Conservation (phyloP, 2,329 filamentous ascomycete species). For the Venturia nashicola region DNA sequence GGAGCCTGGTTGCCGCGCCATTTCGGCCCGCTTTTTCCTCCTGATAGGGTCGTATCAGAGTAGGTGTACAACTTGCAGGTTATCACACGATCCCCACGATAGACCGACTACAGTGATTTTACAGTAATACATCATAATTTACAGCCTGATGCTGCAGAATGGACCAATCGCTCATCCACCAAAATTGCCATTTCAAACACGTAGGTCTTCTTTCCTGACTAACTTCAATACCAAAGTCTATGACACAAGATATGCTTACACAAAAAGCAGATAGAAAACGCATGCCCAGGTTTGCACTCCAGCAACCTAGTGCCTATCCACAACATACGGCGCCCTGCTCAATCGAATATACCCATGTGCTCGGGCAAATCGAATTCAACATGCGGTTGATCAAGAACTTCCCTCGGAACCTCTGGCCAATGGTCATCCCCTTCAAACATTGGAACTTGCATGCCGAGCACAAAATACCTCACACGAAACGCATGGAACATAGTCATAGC, state of each 20-base stretch:
- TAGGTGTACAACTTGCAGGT: neutral
- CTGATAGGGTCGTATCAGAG: neutral
- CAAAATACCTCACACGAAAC: constrained; percentile 13
- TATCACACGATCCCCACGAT: neutral
- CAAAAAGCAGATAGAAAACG: neutral
- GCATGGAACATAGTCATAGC: constrained; percentile 15
- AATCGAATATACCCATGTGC: constrained; percentile 13
- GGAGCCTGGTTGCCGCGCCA: too few species aligned
- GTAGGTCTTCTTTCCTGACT: neutral
- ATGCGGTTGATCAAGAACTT: constrained; percentile 12
- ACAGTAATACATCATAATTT: neutral
- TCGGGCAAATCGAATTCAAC: constrained; percentile 14
- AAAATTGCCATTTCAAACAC: neutral
- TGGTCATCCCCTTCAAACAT: constrained; percentile 14
- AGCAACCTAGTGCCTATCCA: neutral
- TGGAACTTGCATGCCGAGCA: constrained; percentile 14
- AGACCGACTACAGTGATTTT: neutral
- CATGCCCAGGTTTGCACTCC: neutral
- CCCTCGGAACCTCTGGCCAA: constrained; percentile 13
- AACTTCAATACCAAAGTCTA: neutral
- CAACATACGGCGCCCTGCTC: neutral
- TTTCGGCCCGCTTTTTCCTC: too few species aligned
- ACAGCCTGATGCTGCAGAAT: neutral
- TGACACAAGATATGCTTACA: neutral
- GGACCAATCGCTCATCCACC: neutral